Evolutionary conservation across 306 rosid species (phyloP), one percentile per base, ranked within the genome.

Genomic region (Nissolia schottii): DNA sequence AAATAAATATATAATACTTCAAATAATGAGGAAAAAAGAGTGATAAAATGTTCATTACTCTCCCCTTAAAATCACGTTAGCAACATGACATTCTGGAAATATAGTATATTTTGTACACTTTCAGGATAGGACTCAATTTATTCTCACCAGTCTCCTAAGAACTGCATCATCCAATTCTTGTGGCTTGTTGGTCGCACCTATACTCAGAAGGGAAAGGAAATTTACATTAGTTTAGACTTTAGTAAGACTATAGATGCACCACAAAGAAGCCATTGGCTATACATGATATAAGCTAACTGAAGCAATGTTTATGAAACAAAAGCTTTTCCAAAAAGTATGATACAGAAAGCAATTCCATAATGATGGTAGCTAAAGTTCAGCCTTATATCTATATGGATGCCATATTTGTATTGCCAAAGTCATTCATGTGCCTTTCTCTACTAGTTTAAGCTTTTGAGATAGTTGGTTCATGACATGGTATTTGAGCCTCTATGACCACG

Each of bases 111-210:
- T 41, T 38, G 46, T 45, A 16, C 37, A 22, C 29, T 48, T 78
- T 22, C 79, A 35, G 50, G 49, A 32, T 14, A 64, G 53, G 67
- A 22, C 24, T 34, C 31, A 70, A 71, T n/a, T 77, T 38, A 75
- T 80, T 80, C 87, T 75, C 56, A 94, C 98, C 91, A 94, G 82
- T 85, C 98, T 89, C 87, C 98, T 83, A 49, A 94, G 92, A 75
- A 94, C 98, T 7, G 98, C 98, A 32, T 94, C 98, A 83, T 94
- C 98, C 80, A 94, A 78, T 77, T 94, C 98, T 78, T 91, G 97
- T 1, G 98, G 98, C 92, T 91, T 94, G 81, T 94, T 94, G 24
- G 98, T 94, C 22, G 98, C 98, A 80, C 98, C 98, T 94, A 75
- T 51, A 79, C 65, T 74, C 64, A 79, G 50, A 51, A 67, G 66